Percentiles rank a stretch among this genome's conserved stretches.
These are phyloP conservation scores for Tremella mesenterica DNA, from an alignment of 768 basidiomycete genomes.

Conservation along the genomic window DNA sequence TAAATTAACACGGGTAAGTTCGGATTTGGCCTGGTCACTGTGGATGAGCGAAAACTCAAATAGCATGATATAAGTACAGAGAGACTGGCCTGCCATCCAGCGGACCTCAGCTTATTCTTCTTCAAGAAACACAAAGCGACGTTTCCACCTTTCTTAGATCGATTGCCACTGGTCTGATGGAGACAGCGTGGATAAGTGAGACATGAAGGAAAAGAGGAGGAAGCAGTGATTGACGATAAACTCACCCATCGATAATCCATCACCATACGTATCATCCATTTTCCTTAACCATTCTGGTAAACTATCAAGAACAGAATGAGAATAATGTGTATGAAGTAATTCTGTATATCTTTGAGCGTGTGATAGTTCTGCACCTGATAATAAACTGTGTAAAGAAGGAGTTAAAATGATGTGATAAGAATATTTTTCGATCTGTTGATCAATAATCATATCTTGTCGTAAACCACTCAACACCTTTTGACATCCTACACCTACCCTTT, in stretches of 20 bases:
- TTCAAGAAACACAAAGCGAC: too few species aligned
- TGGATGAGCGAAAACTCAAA: background rate
- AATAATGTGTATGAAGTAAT: conserved; percentile 68
- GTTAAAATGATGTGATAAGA: conserved; percentile 68
- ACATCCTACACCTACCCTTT: too few species aligned
- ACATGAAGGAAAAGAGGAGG: background rate
- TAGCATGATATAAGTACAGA: too few species aligned
- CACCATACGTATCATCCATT: conserved; percentile 66
- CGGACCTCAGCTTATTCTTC: too few species aligned
- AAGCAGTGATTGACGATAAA: conserved; percentile 1
- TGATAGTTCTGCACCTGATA: conserved; percentile 68
- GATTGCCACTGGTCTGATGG: too few species aligned
- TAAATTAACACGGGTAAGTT: conserved; percentile 70
- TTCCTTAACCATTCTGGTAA: conserved; percentile 68
- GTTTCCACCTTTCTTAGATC: too few species aligned
- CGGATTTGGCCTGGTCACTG: conserved; percentile 72
- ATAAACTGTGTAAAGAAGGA: conserved; percentile 61
- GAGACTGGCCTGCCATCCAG: too few species aligned
- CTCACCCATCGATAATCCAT: conserved; percentile 57
- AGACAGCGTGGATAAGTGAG: too few species aligned
- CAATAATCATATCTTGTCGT: too few species aligned
- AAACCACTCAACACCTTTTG: background rate
- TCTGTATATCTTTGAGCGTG: conserved; percentile 56
- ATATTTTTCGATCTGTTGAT: conserved; percentile 70
- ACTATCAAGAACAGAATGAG: conserved; percentile 68